Conservation (phyloP, 2,329 filamentous ascomycete species). For the Drechslerella dactyloides region DNA sequence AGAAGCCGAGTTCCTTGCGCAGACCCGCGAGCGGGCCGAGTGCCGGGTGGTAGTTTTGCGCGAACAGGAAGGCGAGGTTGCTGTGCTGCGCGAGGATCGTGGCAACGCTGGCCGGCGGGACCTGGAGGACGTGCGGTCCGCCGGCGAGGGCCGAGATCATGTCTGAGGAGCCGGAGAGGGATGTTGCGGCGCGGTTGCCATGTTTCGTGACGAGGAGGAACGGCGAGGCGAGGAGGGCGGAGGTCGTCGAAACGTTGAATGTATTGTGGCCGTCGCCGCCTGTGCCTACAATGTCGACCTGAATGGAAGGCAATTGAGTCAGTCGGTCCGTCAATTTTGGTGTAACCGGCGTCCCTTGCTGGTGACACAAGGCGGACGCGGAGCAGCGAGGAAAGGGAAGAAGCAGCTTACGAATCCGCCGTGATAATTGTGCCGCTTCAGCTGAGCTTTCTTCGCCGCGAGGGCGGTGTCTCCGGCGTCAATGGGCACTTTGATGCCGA, state of each 20-base stretch:
- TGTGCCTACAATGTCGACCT: slow-evolving; percentile 95
- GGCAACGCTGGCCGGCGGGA: slow-evolving; percentile 74
- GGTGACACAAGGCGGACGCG: background rate
- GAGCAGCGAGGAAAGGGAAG: background rate
- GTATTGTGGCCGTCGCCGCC: slow-evolving; percentile 96
- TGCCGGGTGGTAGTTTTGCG: slow-evolving; percentile 92
- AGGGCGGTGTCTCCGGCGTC: slow-evolving; percentile 61
- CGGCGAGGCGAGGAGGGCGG: slow-evolving; percentile 87
- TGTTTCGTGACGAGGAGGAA: slow-evolving; percentile 89
- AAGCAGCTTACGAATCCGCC: slow-evolving; percentile 76
- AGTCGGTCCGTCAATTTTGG: background rate
- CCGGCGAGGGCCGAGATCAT: slow-evolving; percentile 74
- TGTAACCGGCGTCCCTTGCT: no score
- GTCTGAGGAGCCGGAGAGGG: slow-evolving; percentile 93
- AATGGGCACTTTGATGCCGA: slow-evolving; percentile 74
- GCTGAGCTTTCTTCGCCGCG: slow-evolving; percentile 65
- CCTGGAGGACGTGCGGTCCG: slow-evolving; percentile 72
- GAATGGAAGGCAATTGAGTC: slow-evolving; percentile 42
- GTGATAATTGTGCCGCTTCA: slow-evolving; percentile 73
- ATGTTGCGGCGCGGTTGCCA: slow-evolving; percentile 93
- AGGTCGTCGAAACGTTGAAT: slow-evolving; percentile 96
- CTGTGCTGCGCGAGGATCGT: slow-evolving; percentile 67
- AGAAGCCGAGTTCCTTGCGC: slow-evolving; percentile 85
- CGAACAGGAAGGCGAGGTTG: slow-evolving; percentile 87
- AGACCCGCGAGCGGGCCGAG: slow-evolving; percentile 89